Percentiles rank a stretch among this genome's conserved stretches.
Conservation (phyloP, 345 rosid genomes). For the rapeseed (Brassica napus) region Da-Ae NC_063436.1:15001-15500, state of each 20-base stretch:
- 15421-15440: slow-evolving; percentile 47
- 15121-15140: slow-evolving; percentile 19
- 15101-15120: slow-evolving; percentile 48
- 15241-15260: slow-evolving; percentile 55
- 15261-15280: slow-evolving; percentile 42
- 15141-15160: slow-evolving; percentile 39
- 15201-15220: background rate
- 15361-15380: background rate
- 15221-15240: slow-evolving; percentile 41
- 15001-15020: background rate
- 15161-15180: background rate
- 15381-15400: slow-evolving; percentile 17
- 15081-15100: slow-evolving; percentile 48
- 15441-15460: slow-evolving; percentile 41
- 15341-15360: background rate
- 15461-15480: slow-evolving; percentile 32
- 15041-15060: background rate
- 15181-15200: background rate
- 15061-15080: slow-evolving; percentile 52
- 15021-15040: background rate
- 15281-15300: slow-evolving; percentile 55
- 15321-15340: background rate
- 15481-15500: slow-evolving; percentile 37
- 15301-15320: slow-evolving; percentile 45
- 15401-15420: slow-evolving; percentile 67